Evolutionary conservation across 1,139 yeast genomes (phyloP).

Genomic region (Yamadazyma aaseri): DNA sequence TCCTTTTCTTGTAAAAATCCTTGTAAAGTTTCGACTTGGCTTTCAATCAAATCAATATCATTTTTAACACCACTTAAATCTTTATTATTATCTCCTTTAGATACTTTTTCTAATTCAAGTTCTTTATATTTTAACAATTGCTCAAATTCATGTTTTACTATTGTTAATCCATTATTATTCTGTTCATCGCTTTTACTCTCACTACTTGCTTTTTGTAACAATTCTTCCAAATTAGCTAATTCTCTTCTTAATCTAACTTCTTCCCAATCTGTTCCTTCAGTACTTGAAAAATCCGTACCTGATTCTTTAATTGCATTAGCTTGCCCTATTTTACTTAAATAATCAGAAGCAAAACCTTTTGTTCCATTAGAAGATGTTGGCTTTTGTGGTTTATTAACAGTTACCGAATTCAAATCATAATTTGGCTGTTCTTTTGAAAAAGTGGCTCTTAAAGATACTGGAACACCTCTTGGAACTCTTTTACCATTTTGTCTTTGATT

Average conservation of each 20-base stretch:
- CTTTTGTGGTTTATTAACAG: constrained; percentile 10
- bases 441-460: constrained; percentile 89
- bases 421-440: constrained; percentile 84
- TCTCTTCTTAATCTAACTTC: constrained; percentile 81
- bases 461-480: constrained; percentile 88
- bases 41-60: constrained; percentile 63
- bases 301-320: constrained; percentile 50
- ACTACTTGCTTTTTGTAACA: constrained; percentile 57
- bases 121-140: constrained; percentile 77
- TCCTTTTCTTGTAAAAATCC: constrained; percentile 54
- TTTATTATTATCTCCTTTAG: constrained; percentile 13
- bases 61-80: constrained; percentile 45
- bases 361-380: constrained; percentile 16
- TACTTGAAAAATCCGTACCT: constrained; percentile 75
- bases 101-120: constrained; percentile 18
- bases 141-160: constrained; percentile 71
- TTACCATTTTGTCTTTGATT: constrained; percentile 89
- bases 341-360: constrained; percentile 39
- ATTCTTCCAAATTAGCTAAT: constrained; percentile 66
- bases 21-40: constrained; percentile 61
- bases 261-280: constrained; percentile 84
- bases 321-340: constrained; percentile 45
- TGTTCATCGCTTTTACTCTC: constrained; percentile 34
- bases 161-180: constrained; percentile 23
- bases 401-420: constrained; percentile 51